Evolutionary conservation across 108 stramenopile species (phyloP).

Genomic region (Stephanodiscus minutulus): DNA sequence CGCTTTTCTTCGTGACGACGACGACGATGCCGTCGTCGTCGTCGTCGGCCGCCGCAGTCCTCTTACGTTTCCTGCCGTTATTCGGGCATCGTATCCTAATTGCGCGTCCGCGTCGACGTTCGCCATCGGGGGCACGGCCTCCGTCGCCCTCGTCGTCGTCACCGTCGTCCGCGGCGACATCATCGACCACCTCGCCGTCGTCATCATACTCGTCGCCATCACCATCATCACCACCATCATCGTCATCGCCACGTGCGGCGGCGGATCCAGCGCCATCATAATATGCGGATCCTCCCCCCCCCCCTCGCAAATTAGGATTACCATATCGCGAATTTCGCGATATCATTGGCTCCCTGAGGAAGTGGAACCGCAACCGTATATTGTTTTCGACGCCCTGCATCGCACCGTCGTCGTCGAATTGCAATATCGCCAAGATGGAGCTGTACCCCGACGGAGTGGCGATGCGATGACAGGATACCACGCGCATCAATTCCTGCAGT

Average conservation of each 20-base stretch:
- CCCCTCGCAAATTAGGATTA: not conserved
- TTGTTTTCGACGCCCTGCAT: slow-evolving; percentile 34
- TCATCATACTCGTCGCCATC: not conserved
- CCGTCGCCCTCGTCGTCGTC: no score
- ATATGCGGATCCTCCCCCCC: not conserved
- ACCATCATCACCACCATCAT: no score
- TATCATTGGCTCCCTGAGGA: slow-evolving; percentile 32
- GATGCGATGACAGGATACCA: slow-evolving; percentile 57
- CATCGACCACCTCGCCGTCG: not conserved
- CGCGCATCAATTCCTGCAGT: slow-evolving; percentile 43
- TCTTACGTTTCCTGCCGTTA: not conserved
- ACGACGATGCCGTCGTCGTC: not conserved
- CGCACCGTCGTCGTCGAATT: slow-evolving; percentile 37
- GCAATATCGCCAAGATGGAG: slow-evolving; percentile 53
- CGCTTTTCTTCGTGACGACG: no score
- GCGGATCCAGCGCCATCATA: no score
- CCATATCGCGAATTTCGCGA: not conserved
- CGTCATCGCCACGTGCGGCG: no score
- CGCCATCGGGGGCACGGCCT: no score
- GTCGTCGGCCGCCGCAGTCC: not conserved
- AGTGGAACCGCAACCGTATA: slow-evolving; percentile 31
- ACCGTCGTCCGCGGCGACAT: not conserved
- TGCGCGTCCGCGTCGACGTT: no score
- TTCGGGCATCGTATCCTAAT: not conserved
- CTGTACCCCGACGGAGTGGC: slow-evolving; percentile 48